Evolutionary conservation across 345 rosid genomes (phyloP).

Genomic region (Firmiana major): DNA sequence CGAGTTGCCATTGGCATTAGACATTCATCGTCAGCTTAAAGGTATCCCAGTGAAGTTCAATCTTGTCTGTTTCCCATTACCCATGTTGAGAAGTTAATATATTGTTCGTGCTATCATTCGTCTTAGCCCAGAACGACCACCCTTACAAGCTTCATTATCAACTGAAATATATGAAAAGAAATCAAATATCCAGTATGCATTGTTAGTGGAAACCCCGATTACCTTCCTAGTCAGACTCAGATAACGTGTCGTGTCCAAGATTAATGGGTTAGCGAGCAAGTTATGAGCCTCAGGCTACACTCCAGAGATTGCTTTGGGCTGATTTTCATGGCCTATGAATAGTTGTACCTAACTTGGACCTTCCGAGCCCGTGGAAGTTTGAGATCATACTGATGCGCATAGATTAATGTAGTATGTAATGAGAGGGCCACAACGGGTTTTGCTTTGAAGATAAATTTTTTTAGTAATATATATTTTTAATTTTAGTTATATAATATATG

Average conservation of each 20-base stretch:
- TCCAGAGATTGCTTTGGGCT: not conserved
- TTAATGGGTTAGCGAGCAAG: not conserved
- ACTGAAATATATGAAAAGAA: not conserved
- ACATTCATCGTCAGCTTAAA: not conserved
- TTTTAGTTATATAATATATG: no score
- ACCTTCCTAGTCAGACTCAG: not conserved
- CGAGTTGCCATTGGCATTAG: not conserved
- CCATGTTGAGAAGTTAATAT: not conserved
- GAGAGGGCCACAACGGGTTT: no score
- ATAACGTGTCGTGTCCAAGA: no score
- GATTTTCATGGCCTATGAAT: not conserved
- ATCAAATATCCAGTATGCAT: not conserved
- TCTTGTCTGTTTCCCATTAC: not conserved
- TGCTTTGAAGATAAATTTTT: no score
- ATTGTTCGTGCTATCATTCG: not conserved
- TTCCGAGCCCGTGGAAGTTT: not conserved
- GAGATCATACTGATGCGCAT: not conserved
- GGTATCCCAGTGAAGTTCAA: constrained; percentile 1
- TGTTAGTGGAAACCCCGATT: not conserved
- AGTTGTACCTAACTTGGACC: not conserved
- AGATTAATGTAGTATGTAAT: not conserved
- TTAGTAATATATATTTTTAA: no score
- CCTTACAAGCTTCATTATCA: not conserved
- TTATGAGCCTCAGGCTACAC: not conserved
- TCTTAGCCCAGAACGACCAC: not conserved